A percentile compares a stretch with the other conserved stretches of the same genome.
Conservation (phyloP, 1,284 basidiomycete species). For the Ustilago esculenta region DNA sequence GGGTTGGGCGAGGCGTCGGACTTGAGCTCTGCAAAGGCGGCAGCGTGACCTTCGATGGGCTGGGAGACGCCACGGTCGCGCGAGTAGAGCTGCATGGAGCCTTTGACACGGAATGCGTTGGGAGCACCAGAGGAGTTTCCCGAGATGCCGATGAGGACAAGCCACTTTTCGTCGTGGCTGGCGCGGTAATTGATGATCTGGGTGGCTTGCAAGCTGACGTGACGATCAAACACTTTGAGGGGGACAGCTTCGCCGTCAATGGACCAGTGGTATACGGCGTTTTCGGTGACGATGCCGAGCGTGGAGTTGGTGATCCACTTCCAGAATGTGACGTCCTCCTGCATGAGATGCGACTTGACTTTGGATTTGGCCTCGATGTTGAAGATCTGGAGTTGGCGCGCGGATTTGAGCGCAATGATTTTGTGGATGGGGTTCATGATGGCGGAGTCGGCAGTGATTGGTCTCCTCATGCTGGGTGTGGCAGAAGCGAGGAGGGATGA, state of each 20-base stretch:
- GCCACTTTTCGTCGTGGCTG: slow-evolving; percentile 94
- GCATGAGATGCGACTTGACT: slow-evolving; percentile 90
- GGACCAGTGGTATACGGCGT: slow-evolving; percentile 93
- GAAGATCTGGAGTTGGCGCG: slow-evolving; percentile 91
- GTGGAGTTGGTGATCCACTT: slow-evolving; percentile 94
- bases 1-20: slow-evolving; percentile 56
- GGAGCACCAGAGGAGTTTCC: slow-evolving; percentile 84
- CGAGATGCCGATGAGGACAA: slow-evolving; percentile 94
- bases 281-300: slow-evolving; percentile 94
- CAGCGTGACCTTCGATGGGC: slow-evolving; percentile 98
- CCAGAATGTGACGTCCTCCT: slow-evolving; percentile 97
- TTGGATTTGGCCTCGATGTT: slow-evolving; percentile 96
- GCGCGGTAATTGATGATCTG: slow-evolving; percentile 99
- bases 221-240: slow-evolving; percentile 94
- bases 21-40: slow-evolving; percentile 91
- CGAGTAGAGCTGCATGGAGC: slow-evolving; percentile 94
- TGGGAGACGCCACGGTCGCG: slow-evolving; percentile 91
- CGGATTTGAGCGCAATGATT: slow-evolving; percentile 89
- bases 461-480: slow-evolving; percentile 76
- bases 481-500: not conserved
- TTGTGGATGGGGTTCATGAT: slow-evolving; percentile 99
- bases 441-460: slow-evolving; percentile 96
- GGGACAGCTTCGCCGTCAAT: slow-evolving; percentile 78
- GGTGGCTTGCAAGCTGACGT: slow-evolving; percentile 88
- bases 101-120: slow-evolving; percentile 68